Percentiles rank a stretch among this genome's conserved stretches.
phyloP scores from a whole-genome alignment of 2,329 filamentous ascomycete species.

The Tolypocladium nubicola region DNA sequence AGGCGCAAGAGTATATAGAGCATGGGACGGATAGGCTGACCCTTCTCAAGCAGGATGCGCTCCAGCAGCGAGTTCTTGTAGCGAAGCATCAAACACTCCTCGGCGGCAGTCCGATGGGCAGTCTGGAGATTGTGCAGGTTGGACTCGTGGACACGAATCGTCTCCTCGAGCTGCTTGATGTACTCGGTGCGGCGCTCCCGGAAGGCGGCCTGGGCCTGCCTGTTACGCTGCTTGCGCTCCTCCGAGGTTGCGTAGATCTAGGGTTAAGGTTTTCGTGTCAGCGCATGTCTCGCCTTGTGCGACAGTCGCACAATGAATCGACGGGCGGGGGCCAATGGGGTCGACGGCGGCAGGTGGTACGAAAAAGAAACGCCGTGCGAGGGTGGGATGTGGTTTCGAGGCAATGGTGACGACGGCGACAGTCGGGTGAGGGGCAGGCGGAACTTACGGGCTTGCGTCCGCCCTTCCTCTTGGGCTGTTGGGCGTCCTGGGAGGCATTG shows the following conservation, averaged over 20 bases:
- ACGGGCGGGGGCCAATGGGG: conserved; percentile 1
- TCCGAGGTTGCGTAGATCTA: conserved; percentile 98
- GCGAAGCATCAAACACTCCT: conserved; percentile 94
- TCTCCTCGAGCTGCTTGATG: conserved; percentile 97
- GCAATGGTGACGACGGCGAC: background rate
- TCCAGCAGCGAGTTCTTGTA: conserved; percentile 98
- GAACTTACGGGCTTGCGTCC: conserved; percentile 88
- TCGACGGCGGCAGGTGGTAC: background rate
- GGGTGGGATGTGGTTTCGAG: background rate
- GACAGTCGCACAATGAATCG: background rate
- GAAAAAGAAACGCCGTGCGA: background rate
- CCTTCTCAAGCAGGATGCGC: conserved; percentile 91
- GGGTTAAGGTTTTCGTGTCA: conserved; percentile 3
- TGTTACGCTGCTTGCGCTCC: conserved; percentile 93
- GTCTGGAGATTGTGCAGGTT: conserved; percentile 86
- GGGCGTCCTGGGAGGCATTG: conserved; percentile 36
- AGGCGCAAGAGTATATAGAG: background rate
- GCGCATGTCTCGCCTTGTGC: conserved; percentile 2
- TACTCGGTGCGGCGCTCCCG: conserved; percentile 95
- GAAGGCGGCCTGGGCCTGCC: conserved; percentile 95
- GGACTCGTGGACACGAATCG: conserved; percentile 94
- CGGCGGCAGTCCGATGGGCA: conserved; percentile 85
- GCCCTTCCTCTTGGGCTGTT: conserved; percentile 87
- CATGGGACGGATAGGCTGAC: conserved; percentile 30
- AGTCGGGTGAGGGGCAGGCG: background rate